Conservation (phyloP, 345 rosid species). For the Hibiscus mutabilis region DNA sequence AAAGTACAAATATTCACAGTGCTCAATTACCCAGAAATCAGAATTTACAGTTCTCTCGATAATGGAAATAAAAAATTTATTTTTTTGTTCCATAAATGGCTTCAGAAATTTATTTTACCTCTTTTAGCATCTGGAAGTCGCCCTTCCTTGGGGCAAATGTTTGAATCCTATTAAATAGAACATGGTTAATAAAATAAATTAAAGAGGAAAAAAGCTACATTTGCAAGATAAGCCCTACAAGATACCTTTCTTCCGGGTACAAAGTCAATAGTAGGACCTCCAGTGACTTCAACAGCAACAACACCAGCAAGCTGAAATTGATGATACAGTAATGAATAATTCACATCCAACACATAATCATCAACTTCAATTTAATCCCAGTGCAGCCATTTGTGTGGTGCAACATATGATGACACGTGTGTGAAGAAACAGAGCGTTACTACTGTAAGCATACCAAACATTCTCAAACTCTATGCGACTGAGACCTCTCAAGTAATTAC, state of each 20-base stretch:
- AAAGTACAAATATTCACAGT: neutral
- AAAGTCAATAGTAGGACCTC: slow-evolving; percentile 80
- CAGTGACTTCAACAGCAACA: slow-evolving; percentile 97
- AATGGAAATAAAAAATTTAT: too few species aligned
- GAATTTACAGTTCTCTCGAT: neutral
- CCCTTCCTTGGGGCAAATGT: slow-evolving; percentile 63
- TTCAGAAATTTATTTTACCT: slow-evolving; percentile 35
- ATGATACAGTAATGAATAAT: neutral
- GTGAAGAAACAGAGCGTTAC: neutral
- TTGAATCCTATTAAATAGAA: slow-evolving; percentile 56
- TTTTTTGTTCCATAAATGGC: neutral
- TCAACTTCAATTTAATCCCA: neutral
- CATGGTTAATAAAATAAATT: slow-evolving; percentile 11
- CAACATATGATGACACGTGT: neutral
- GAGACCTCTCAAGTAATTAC: neutral
- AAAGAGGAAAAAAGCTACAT: slow-evolving; percentile 6
- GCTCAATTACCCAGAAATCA: neutral
- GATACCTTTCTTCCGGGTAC: slow-evolving; percentile 84
- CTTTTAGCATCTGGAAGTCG: slow-evolving; percentile 84
- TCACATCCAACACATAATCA: neutral
- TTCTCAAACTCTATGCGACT: neutral
- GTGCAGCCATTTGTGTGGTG: neutral
- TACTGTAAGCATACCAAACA: neutral
- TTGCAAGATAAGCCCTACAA: slow-evolving; percentile 11
- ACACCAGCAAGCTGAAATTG: slow-evolving; percentile 81